phyloP scores from a whole-genome alignment of 345 rosid species.

The Aquilaria yunnanensis region DNA sequence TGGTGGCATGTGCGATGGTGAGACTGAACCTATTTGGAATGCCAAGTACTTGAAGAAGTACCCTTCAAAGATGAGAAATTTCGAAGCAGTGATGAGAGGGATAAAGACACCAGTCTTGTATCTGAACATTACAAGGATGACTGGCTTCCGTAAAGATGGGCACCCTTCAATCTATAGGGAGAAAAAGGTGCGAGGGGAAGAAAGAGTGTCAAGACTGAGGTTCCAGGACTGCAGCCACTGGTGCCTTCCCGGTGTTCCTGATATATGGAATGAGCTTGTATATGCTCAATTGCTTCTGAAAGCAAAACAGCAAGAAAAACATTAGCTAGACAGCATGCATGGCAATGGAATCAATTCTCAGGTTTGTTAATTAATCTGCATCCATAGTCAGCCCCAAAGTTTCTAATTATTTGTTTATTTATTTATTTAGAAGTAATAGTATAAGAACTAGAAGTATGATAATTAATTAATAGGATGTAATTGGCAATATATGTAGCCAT shows the following conservation, averaged over 20 bases:
- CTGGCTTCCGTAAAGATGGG: slow-evolving; percentile 36
- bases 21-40: slow-evolving; percentile 24
- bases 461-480: too few relatives aligned
- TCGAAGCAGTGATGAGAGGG: slow-evolving; percentile 23
- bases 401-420: too few relatives aligned
- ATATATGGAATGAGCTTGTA: slow-evolving; percentile 43
- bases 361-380: too few relatives aligned
- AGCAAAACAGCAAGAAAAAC: too few relatives aligned
- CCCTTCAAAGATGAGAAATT: slow-evolving; percentile 31
- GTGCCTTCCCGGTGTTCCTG: slow-evolving; percentile 61
- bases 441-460: too few relatives aligned
- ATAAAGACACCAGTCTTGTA: slow-evolving; percentile 32
- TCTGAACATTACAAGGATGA: slow-evolving; percentile 36
- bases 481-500: too few relatives aligned
- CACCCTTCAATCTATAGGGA: slow-evolving; percentile 41
- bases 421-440: too few relatives aligned
- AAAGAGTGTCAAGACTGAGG: slow-evolving; percentile 15
- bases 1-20: slow-evolving; percentile 38
- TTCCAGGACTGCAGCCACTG: slow-evolving; percentile 49
- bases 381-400: too few relatives aligned
- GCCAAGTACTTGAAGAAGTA: slow-evolving; percentile 17
- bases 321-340: too few relatives aligned
- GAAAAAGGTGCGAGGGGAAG: slow-evolving; percentile 20
- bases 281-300: slow-evolving; percentile 25
- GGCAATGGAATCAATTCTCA: too few relatives aligned